Percentiles rank a stretch among this genome's conserved stretches.
Conservation (phyloP, 2,329 filamentous ascomycete species). For the Aspergillus texensis region DNA sequence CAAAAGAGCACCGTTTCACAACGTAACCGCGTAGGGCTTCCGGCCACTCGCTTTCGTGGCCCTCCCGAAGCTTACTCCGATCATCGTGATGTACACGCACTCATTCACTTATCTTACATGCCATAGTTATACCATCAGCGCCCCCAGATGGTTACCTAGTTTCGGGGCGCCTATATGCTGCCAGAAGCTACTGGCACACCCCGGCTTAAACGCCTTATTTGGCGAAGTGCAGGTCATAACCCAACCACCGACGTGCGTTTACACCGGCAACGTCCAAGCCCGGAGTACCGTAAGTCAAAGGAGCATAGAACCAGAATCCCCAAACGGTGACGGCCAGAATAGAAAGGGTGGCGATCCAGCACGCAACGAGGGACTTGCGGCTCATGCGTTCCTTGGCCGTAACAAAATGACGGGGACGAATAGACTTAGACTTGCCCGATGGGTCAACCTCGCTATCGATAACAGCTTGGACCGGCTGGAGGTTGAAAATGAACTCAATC, state of each 20-base stretch:
- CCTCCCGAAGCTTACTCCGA: background rate
- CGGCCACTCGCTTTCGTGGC: background rate
- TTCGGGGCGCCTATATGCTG: background rate
- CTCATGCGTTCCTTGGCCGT: slow-evolving; percentile 82
- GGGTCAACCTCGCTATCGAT: slow-evolving; percentile 49
- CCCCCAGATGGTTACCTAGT: background rate
- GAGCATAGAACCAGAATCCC: slow-evolving; percentile 91
- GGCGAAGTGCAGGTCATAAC: slow-evolving; percentile 97
- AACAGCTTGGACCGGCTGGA: slow-evolving; percentile 64
- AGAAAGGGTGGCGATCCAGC: slow-evolving; percentile 76
- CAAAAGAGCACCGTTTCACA: background rate
- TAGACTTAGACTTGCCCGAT: slow-evolving; percentile 46
- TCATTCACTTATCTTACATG: slow-evolving; percentile 6
- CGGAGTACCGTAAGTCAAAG: slow-evolving; percentile 92
- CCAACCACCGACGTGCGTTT: slow-evolving; percentile 86
- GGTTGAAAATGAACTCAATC: slow-evolving; percentile 93
- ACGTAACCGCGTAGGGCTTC: background rate
- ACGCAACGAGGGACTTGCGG: slow-evolving; percentile 72
- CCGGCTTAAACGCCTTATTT: slow-evolving; percentile 63
- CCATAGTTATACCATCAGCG: background rate
- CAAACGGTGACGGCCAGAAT: slow-evolving; percentile 70
- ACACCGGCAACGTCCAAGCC: slow-evolving; percentile 80
- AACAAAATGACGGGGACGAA: slow-evolving; percentile 57
- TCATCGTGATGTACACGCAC: background rate
- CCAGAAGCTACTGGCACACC: background rate